Conservation (phyloP, 768 basidiomycete species). For the Suillus americanus region DNA sequence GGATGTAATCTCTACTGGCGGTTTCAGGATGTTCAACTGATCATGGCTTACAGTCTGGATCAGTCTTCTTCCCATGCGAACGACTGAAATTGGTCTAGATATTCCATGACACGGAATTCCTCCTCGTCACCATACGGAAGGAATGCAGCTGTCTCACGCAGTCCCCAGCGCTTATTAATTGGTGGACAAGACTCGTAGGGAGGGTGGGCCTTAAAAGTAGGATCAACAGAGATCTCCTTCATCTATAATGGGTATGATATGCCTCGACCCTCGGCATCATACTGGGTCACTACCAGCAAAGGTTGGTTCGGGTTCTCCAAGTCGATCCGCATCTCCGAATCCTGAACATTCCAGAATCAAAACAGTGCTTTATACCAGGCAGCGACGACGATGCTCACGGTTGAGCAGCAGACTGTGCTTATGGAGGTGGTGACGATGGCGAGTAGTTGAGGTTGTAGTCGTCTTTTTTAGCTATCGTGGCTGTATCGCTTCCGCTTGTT, state of each 20-base stretch:
- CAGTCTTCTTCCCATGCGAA: slow-evolving; percentile 38
- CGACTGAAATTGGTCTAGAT: slow-evolving; percentile 26
- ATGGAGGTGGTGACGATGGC: not conserved
- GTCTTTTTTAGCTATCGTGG: not conserved
- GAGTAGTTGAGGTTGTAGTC: not conserved
- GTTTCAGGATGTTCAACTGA: not conserved
- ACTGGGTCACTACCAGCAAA: slow-evolving; percentile 12
- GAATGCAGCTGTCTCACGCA: slow-evolving; percentile 25
- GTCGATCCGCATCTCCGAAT: not conserved
- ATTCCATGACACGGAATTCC: slow-evolving; percentile 30
- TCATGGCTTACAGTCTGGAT: slow-evolving; percentile 49
- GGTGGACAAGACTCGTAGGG: slow-evolving; percentile 51
- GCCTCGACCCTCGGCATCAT: not conserved
- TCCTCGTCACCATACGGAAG: slow-evolving; percentile 50
- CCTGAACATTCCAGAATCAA: too few species aligned
- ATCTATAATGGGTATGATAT: slow-evolving; percentile 10
- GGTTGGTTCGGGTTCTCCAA: not conserved
- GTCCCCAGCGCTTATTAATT: slow-evolving; percentile 24
- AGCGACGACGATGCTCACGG: too few species aligned
- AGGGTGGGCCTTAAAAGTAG: slow-evolving; percentile 22
- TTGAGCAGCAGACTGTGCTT: too few species aligned
- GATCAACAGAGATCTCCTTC: slow-evolving; percentile 17
- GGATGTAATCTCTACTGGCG: not conserved
- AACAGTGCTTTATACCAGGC: too few species aligned
- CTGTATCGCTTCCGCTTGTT: not conserved